These are phyloP conservation scores for Orobanche coerulescens DNA, from an alignment of 257 asterid genomes.

Conservation along the genomic window DNA sequence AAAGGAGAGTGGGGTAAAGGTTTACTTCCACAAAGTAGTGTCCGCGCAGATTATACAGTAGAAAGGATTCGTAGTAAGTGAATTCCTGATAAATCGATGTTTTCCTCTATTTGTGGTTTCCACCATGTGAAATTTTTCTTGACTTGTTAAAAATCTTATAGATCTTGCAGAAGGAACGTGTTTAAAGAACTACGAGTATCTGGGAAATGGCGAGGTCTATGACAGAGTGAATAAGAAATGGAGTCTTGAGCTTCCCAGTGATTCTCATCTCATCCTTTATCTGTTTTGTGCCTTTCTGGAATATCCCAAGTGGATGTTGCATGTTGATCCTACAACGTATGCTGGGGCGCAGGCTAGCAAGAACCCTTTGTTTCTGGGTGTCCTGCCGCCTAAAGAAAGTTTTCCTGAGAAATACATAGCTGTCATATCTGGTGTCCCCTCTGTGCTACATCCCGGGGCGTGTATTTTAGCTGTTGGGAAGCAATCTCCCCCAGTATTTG, in stretches of 20 bases:
- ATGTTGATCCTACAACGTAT: slow-evolving; percentile 73
- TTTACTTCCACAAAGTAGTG: slow-evolving; percentile 71
- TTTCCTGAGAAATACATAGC: slow-evolving; percentile 90
- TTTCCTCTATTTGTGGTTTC: slow-evolving; percentile 13
- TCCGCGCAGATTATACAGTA: slow-evolving; percentile 71
- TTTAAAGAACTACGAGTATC: slow-evolving; percentile 81
- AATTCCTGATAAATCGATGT: slow-evolving; percentile 7
- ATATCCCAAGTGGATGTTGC: slow-evolving; percentile 95
- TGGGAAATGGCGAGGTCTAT: slow-evolving; percentile 68
- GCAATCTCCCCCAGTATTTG: slow-evolving; percentile 80
- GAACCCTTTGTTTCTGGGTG: slow-evolving; percentile 87
- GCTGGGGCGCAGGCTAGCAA: slow-evolving; percentile 81
- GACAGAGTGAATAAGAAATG: slow-evolving; percentile 68
- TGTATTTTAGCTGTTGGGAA: slow-evolving; percentile 80
- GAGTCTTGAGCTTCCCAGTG: slow-evolving; percentile 75
- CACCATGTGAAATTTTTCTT: slow-evolving; percentile 14
- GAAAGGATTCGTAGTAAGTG: slow-evolving; percentile 68
- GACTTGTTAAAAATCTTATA: slow-evolving; percentile 24
- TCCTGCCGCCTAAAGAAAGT: slow-evolving; percentile 85
- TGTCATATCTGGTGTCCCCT: slow-evolving; percentile 69
- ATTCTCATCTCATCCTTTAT: slow-evolving; percentile 83
- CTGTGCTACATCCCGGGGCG: slow-evolving; percentile 91
- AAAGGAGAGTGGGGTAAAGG: slow-evolving; percentile 98
- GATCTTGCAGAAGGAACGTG: slow-evolving; percentile 97
- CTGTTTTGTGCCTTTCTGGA: slow-evolving; percentile 92